Conservation (phyloP, 2,329 filamentous ascomycete genomes). For the Mariannaea elegans region DNA sequence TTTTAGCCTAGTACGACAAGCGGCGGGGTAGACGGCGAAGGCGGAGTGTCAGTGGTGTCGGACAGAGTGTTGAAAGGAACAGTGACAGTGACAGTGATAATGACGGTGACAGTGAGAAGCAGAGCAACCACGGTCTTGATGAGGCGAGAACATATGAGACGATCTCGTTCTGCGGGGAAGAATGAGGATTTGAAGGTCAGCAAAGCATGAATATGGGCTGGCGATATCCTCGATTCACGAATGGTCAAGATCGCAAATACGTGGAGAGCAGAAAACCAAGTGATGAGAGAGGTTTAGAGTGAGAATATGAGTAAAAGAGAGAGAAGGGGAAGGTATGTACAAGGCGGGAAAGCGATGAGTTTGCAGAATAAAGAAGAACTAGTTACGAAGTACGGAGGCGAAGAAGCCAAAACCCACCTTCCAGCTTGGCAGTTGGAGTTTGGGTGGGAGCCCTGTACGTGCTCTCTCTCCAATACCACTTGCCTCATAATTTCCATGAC, state of each 20-base stretch:
- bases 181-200: background rate
- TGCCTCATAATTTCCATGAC: background rate
- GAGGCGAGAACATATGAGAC: slow-evolving; percentile 8
- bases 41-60: slow-evolving; percentile 13
- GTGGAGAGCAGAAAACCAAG: background rate
- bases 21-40: slow-evolving; percentile 17
- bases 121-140: slow-evolving; percentile 15
- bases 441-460: slow-evolving; percentile 12
- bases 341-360: slow-evolving; percentile 12
- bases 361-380: slow-evolving; percentile 7
- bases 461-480: background rate
- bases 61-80: slow-evolving; percentile 1
- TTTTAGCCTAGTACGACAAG: slow-evolving; percentile 13
- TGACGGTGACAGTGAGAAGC: slow-evolving; percentile 10
- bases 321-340: background rate
- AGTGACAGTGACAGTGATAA: slow-evolving; percentile 4
- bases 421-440: slow-evolving; percentile 8
- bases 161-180: slow-evolving; percentile 20
- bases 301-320: background rate
- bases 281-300: background rate
- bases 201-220: slow-evolving; percentile 1
- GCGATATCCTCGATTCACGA: background rate
- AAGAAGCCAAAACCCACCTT: slow-evolving; percentile 3
- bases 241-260: background rate
- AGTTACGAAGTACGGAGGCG: too few species aligned